Conservation (phyloP, 148 eudicot genomes). For the Drosera capensis region DNA sequence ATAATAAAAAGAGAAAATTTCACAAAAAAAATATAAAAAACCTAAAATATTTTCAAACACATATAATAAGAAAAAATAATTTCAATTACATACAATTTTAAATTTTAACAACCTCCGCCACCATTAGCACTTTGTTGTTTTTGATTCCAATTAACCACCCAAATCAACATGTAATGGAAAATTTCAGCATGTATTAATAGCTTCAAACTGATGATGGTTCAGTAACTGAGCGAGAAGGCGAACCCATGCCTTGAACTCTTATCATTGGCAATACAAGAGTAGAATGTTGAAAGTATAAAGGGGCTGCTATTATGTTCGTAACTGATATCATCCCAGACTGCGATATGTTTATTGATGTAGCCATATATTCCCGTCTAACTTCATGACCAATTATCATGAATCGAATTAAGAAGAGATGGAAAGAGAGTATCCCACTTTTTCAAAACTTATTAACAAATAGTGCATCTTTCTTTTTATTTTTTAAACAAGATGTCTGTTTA, state of each 20-base stretch:
- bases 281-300: constrained; percentile 63
- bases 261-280: constrained; percentile 74
- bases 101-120: no score
- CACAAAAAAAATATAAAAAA: no score
- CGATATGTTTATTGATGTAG: constrained; percentile 35
- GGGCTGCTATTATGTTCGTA: constrained; percentile 27
- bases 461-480: no score
- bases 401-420: constrained; percentile 75
- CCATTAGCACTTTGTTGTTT: constrained; percentile 49
- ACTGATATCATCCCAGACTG: constrained; percentile 49
- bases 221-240: constrained; percentile 72
- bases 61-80: no score
- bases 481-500: no score
- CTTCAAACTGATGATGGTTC: constrained; percentile 66
- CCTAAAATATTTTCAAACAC: no score
- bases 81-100: no score
- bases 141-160: constrained; percentile 92
- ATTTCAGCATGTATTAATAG: constrained; percentile 74
- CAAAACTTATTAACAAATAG: no score
- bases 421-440: constrained; percentile 82
- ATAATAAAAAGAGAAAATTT: no score
- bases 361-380: constrained; percentile 32
- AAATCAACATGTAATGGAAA: constrained; percentile 63
- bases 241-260: constrained; percentile 66
- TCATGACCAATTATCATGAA: constrained; percentile 56